Percentiles rank a stretch among this genome's conserved stretches.
These are phyloP conservation scores for Aspergillus sclerotiicarbonarius DNA, from an alignment of 495 filamentous ascomycete genomes.

Conservation along the genomic window DNA sequence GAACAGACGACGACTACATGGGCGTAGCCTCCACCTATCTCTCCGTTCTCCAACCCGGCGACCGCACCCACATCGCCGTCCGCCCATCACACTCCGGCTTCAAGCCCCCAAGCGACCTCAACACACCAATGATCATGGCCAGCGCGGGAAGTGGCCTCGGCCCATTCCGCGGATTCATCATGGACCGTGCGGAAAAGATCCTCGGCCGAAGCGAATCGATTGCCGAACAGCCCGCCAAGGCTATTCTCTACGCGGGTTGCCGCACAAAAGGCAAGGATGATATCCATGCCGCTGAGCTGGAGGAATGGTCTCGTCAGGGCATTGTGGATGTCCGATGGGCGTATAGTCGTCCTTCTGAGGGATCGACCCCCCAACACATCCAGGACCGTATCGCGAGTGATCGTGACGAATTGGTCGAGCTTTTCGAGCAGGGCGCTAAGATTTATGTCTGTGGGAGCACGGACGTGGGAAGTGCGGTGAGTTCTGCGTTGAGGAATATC, in stretches of 20 bases:
- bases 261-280: conserved; percentile 28
- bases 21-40: conserved; percentile 13
- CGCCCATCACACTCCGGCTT: conserved; percentile 8
- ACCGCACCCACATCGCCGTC: conserved; percentile 4
- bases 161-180: conserved; percentile 37
- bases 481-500: not conserved
- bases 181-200: conserved; percentile 22
- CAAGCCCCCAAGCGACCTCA: conserved; percentile 22
- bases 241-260: conserved; percentile 23
- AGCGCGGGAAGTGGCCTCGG: conserved; percentile 38
- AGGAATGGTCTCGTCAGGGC: conserved; percentile 2
- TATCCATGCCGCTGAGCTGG: conserved; percentile 28
- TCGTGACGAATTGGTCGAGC: not conserved
- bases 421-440: conserved; percentile 8
- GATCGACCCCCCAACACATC: not conserved
- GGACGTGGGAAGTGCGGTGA: not conserved
- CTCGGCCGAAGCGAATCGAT: not conserved
- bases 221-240: conserved; percentile 2
- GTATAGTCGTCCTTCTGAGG: not conserved
- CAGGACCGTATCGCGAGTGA: conserved; percentile 4
- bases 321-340: conserved; percentile 8
- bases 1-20: not conserved
- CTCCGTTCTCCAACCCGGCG: not conserved
- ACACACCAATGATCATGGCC: conserved; percentile 33
- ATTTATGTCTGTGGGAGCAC: conserved; percentile 14